phyloP scores from a whole-genome alignment of 1,284 basidiomycete species.

The Ceratobasidium papillatum region DNA sequence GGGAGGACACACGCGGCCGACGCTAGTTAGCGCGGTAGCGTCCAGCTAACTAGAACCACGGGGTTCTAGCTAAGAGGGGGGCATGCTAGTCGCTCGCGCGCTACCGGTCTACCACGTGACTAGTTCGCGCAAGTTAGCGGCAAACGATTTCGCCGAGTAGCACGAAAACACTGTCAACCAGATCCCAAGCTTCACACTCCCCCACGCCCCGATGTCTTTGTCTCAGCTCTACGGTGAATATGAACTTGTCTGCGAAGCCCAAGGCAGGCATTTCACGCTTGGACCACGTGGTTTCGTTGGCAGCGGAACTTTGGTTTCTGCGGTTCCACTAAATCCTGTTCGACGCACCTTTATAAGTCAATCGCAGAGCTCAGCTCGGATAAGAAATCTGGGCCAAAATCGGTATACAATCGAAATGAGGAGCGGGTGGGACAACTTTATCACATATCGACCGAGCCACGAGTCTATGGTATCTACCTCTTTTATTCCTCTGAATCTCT shows the following conservation, averaged over 20 bases:
- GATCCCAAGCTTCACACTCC: no score
- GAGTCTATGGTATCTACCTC: neutral
- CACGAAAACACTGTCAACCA: no score
- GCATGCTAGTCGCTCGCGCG: no score
- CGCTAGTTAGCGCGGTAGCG: no score
- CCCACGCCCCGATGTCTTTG: neutral
- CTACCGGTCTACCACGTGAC: no score
- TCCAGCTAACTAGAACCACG: no score
- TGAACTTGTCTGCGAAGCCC: neutral
- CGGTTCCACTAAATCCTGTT: no score
- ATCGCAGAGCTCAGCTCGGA: neutral
- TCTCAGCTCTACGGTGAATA: neutral
- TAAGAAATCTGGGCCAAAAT: neutral
- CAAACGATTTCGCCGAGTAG: no score
- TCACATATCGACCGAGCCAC: neutral
- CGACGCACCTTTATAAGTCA: no score
- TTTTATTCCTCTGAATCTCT: neutral
- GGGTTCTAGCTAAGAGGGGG: no score
- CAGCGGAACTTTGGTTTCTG: neutral
- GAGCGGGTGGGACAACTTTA: neutral
- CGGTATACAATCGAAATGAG: neutral
- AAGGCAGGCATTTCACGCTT: neutral
- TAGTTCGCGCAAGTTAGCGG: no score
- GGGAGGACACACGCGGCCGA: no score
- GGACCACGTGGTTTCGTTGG: neutral